These are phyloP conservation scores for Fusarium anguioides DNA, from an alignment of 2,329 filamentous ascomycete genomes.

Conservation along the genomic window DNA sequence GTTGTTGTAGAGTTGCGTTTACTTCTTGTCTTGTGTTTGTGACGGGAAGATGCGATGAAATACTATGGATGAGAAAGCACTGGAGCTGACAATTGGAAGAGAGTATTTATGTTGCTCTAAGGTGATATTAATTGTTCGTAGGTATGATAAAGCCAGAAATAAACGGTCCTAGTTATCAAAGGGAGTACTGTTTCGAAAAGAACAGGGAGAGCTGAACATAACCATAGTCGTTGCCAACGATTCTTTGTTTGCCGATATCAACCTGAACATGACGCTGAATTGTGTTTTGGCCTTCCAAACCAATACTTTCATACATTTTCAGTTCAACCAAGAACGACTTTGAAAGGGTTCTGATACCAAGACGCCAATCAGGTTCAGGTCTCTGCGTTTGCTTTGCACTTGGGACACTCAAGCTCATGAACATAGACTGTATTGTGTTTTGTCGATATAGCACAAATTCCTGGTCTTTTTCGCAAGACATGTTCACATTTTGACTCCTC, in stretches of 20 bases:
- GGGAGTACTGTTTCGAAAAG: neutral
- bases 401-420: conserved; percentile 18
- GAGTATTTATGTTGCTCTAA: neutral
- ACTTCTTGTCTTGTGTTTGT: no score
- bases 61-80: no score
- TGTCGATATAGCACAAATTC: neutral
- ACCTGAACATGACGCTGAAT: neutral
- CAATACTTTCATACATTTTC: rapidly evolving
- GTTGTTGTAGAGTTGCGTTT: no score
- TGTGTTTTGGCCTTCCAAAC: no score
- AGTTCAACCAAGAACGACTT: neutral
- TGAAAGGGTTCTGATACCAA: neutral
- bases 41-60: no score
- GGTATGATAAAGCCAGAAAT: neutral
- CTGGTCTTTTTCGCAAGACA: neutral
- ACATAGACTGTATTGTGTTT: conserved; percentile 17
- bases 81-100: rapidly evolving
- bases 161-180: neutral
- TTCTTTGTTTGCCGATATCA: neutral
- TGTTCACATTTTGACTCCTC: conserved; percentile 9
- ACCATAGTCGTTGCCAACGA: rapidly evolving
- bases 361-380: neutral
- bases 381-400: neutral
- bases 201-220: neutral
- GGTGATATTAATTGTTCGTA: neutral